Conservation (phyloP, 1,284 basidiomycete genomes). For the Amylostereum chailletii region DNA sequence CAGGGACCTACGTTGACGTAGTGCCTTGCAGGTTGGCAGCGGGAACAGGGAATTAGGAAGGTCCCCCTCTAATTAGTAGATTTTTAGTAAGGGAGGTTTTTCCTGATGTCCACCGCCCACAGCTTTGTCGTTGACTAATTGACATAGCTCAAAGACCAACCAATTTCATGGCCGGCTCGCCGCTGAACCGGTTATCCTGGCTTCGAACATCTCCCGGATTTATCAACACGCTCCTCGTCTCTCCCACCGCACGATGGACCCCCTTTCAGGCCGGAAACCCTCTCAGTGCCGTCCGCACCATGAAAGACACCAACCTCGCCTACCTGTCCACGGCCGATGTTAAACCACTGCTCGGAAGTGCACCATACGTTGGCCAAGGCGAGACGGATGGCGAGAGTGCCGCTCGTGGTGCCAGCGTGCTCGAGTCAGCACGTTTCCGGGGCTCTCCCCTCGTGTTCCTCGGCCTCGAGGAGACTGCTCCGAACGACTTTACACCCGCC, state of each 20-base stretch:
- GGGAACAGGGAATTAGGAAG: too few relatives aligned
- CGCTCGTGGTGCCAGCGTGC: constrained; percentile 32
- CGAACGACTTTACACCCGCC: constrained; percentile 40
- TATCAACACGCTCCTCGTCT: constrained; percentile 56
- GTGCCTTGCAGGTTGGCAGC: too few relatives aligned
- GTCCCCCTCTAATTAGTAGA: too few relatives aligned
- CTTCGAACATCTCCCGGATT: constrained; percentile 65
- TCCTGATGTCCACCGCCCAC: too few relatives aligned
- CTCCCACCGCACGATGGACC: constrained; percentile 62
- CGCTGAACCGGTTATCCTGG: constrained; percentile 84
- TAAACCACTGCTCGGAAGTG: constrained; percentile 30
- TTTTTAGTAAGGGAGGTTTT: too few relatives aligned
- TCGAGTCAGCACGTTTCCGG: constrained; percentile 59
- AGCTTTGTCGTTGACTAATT: too few relatives aligned
- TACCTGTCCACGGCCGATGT: constrained; percentile 50
- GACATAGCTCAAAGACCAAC: constrained; percentile 19
- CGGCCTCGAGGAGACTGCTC: constrained; percentile 67
- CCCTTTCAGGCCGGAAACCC: constrained; percentile 66
- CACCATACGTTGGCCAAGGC: constrained; percentile 62
- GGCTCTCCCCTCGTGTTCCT: constrained; percentile 59
- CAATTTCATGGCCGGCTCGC: constrained; percentile 71
- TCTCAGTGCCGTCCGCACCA: constrained; percentile 32
- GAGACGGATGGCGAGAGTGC: constrained; percentile 38
- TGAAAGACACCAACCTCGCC: constrained; percentile 26
- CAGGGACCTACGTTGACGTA: too few relatives aligned